A percentile compares a stretch with the other conserved stretches of the same genome.
These are phyloP conservation scores for Bathelium albidoporum DNA, from an alignment of 495 filamentous ascomycete species.

Conservation along the genomic window DNA sequence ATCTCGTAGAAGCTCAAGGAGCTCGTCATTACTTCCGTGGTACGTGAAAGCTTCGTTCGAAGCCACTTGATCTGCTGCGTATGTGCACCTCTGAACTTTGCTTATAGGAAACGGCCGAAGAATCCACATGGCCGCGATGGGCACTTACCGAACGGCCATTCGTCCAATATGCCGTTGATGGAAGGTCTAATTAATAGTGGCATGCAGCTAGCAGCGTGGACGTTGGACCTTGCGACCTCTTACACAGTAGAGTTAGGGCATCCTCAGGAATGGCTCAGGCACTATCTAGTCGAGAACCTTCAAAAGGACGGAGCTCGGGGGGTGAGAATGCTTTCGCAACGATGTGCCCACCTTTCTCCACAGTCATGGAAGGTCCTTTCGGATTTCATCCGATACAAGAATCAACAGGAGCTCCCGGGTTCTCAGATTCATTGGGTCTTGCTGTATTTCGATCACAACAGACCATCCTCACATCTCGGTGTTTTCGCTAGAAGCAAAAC, in stretches of 20 bases:
- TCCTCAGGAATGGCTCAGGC: constrained; percentile 1
- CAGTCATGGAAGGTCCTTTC: constrained; percentile 1
- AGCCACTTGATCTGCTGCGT: neutral
- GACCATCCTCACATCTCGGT: neutral
- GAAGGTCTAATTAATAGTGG: neutral
- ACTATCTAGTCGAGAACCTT: neutral
- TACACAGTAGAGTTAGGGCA: neutral
- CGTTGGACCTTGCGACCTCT: neutral
- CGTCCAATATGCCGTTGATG: neutral
- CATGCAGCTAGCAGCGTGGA: neutral
- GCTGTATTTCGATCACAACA: neutral
- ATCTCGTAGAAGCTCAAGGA: neutral
- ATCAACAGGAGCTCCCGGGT: neutral
- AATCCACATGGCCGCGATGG: neutral
- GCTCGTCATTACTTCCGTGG: neutral
- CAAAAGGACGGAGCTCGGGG: neutral
- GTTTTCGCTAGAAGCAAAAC: neutral
- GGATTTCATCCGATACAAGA: neutral
- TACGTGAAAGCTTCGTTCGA: neutral
- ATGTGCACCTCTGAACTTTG: neutral
- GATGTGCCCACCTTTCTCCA: neutral
- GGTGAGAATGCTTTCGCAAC: neutral
- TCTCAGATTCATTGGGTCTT: constrained; percentile 2
- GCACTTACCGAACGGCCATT: neutral
- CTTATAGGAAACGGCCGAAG: neutral